Conservation (phyloP, 331 rosid species). For the Malus hybrid region DNA sequence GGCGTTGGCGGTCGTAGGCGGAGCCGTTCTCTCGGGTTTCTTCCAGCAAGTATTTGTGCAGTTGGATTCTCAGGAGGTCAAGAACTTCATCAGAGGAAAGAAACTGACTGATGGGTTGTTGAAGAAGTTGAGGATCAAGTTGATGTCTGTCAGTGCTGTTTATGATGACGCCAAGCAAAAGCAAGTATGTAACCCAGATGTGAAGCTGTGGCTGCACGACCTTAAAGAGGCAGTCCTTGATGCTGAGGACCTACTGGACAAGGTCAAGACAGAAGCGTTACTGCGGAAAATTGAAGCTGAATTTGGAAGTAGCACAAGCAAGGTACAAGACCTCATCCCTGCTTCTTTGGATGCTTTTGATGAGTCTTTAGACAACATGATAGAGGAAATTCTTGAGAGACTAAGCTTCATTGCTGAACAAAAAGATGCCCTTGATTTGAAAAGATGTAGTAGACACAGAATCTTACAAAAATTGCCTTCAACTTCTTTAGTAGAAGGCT, state of each 20-base stretch:
- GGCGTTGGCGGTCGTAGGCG: neutral
- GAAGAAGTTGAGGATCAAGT: neutral
- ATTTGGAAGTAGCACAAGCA: neutral
- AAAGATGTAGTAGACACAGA: neutral
- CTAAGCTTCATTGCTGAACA: neutral
- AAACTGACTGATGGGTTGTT: neutral
- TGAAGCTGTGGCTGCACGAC: neutral
- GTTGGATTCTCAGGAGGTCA: neutral
- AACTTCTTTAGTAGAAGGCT: neutral
- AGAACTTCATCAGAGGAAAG: neutral
- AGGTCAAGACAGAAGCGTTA: neutral
- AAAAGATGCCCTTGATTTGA: neutral
- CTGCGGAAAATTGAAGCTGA: neutral
- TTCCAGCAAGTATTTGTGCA: neutral
- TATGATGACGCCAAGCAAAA: neutral
- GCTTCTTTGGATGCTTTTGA: neutral
- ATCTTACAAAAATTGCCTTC: neutral
- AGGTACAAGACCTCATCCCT: neutral
- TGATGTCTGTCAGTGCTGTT: neutral
- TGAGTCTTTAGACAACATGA: neutral
- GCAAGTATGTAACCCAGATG: neutral
- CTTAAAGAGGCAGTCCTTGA: neutral
- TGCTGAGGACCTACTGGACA: neutral
- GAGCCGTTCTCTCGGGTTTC: rapidly evolving
- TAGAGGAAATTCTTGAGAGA: neutral